These are phyloP conservation scores for Stemphylium vesicarium DNA, from an alignment of 2,329 filamentous ascomycete species.

Conservation along the genomic window DNA sequence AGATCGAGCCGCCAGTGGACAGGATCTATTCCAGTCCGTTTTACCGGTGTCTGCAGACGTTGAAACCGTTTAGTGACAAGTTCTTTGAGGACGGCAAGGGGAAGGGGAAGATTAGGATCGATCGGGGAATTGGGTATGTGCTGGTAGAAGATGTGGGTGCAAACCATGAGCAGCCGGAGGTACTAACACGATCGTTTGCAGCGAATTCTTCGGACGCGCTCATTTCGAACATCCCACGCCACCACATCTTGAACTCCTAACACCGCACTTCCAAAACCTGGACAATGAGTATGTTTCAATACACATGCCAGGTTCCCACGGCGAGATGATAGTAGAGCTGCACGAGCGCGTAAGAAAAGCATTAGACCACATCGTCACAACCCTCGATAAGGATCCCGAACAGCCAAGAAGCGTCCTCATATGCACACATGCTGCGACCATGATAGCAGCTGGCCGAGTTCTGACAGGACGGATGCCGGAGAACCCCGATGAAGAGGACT, in stretches of 20 bases:
- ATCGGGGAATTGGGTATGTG: conserved; percentile 60
- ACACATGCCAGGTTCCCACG: conserved; percentile 72
- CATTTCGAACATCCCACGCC: conserved; percentile 85
- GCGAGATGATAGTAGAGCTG: conserved; percentile 79
- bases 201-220: conserved; percentile 89
- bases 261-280: conserved; percentile 69
- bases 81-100: conserved; percentile 38
- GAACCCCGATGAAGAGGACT: conserved; percentile 76
- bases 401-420: conserved; percentile 73
- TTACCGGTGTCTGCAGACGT: conserved; percentile 50
- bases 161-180: neutral
- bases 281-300: conserved; percentile 65
- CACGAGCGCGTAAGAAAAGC: conserved; percentile 79
- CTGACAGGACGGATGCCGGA: conserved; percentile 80
- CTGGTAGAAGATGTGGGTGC: neutral
- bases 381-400: conserved; percentile 71
- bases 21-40: conserved; percentile 69
- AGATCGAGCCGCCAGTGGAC: conserved; percentile 70
- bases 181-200: neutral
- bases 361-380: conserved; percentile 71
- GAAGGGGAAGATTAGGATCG: conserved; percentile 55
- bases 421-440: conserved; percentile 86
- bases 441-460: conserved; percentile 84
- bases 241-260: conserved; percentile 67
- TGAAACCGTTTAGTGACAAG: conserved; percentile 47